Evolutionary conservation across 2,329 filamentous ascomycete species (phyloP), one percentile per base, ranked within the genome.

Genomic region (Ascomycota sp.): DNA sequence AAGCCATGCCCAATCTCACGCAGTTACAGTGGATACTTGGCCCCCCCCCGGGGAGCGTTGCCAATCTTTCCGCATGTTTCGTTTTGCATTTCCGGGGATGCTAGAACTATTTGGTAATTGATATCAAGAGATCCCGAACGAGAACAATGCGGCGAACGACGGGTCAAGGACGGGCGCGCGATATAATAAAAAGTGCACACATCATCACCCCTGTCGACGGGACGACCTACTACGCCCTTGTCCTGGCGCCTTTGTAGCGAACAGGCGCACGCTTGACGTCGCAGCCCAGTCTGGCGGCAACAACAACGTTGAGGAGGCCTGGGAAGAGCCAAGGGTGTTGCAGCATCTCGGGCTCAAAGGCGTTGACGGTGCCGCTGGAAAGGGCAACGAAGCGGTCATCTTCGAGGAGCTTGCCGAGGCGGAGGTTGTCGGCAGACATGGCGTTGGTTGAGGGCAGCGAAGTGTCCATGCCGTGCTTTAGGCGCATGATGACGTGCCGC

Each of bases 401-500:
- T 32, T 70, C 67, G 0, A 92, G 61, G 2, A 92, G 51, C 6
- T 66, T 65, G 9, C 71, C 71, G 4, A 95, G 67, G 1, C 81
- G 73, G 55, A 95, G 60, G 48, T 95, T 95, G 11, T 70, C 66
- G 0, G 81, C 79, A n/a, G 78, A 77, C 6, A 86, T 68, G 29
- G 81, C 82, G 49, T 98, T 98, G 34, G 80, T 77, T 0, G 82
- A 89, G 1, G 89, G 89, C 38, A 89, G 76, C 2, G 82, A 76
- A 6, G 81, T 81, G 52, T 98, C 89, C 67, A 93, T 93, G 41
- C 83, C 89, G 40, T 91, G 82, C 55, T 98, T 98, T 33, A 93
- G 67, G 21, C 86, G 76, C 38, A 95, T 68, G 38, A 93, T 75
- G 25, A 76, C 66, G 45, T 83, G 71, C 1, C 72, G 59, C 8